A percentile compares a stretch with the other conserved stretches of the same genome.
Evolutionary conservation across 2,329 filamentous ascomycete species (phyloP).

Genomic region (Tolypocladium inflatum): DNA sequence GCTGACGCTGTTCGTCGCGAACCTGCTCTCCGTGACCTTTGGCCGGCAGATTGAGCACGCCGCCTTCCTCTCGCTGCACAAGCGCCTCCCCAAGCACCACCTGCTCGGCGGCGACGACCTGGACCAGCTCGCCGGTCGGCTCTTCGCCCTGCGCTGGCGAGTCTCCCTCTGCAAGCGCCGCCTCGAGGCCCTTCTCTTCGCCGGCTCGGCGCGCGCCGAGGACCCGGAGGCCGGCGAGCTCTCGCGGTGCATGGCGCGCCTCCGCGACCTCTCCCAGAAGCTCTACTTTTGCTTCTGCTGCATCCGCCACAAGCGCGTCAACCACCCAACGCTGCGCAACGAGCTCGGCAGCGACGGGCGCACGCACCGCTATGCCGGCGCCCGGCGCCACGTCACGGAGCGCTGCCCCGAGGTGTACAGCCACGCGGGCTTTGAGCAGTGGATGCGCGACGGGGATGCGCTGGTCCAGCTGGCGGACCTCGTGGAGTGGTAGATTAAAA

Average conservation of each 20-base stretch:
- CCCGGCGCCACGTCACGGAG: neutral
- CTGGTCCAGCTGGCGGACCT: neutral
- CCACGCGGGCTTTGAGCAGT: neutral
- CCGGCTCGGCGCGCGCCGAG: no score
- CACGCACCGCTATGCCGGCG: neutral
- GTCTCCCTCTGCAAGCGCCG: neutral
- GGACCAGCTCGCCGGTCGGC: neutral
- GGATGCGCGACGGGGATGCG: neutral
- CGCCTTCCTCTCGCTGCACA: neutral
- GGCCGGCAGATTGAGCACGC: neutral
- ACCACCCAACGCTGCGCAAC: neutral
- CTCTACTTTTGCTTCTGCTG: constrained; percentile 1
- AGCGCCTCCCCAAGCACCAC: neutral
- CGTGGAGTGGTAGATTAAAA: neutral
- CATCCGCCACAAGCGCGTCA: neutral
- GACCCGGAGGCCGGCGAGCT: neutral
- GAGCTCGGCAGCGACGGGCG: neutral
- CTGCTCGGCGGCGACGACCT: neutral
- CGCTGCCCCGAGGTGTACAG: neutral
- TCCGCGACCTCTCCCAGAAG: neutral
- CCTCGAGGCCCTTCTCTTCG: neutral
- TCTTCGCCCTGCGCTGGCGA: neutral
- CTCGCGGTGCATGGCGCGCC: neutral
- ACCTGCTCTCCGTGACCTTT: neutral
- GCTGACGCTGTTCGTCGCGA: neutral